phyloP scores from a whole-genome alignment of 306 rosid genomes.

The Argentina anserina region DNA sequence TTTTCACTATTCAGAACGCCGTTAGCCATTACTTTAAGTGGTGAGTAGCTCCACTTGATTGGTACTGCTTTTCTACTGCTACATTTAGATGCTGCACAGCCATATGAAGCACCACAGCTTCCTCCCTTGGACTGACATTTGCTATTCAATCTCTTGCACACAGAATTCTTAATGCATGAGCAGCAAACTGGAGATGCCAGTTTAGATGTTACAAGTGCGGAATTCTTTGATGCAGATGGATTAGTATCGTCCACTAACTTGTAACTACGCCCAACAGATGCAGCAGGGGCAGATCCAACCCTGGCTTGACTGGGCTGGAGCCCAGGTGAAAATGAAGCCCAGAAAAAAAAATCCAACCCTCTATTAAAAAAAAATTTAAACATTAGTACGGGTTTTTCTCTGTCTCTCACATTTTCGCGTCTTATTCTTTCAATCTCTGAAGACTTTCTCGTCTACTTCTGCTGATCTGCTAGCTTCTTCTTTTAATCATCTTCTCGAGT shows the following conservation, averaged over 20 bases:
- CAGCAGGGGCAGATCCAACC: no score
- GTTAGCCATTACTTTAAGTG: constrained; percentile 33
- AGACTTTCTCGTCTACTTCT: no score
- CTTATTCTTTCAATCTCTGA: no score
- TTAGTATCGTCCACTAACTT: constrained; percentile 28
- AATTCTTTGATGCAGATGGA: constrained; percentile 36
- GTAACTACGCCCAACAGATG: constrained; percentile 33
- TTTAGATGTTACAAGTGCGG: constrained; percentile 30
- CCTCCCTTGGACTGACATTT: constrained; percentile 75
- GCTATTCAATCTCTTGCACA: constrained; percentile 86
- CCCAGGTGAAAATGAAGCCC: no score
- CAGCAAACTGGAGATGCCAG: constrained; percentile 50
- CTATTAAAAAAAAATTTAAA: no score
- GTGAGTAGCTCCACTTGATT: constrained; percentile 24
- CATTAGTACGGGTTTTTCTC: no score
- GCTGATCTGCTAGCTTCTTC: no score
- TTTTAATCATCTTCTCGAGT: no score
- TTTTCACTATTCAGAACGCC: constrained; percentile 24
- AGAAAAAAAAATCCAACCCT: no score
- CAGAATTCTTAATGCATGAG: constrained; percentile 71
- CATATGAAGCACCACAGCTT: constrained; percentile 72
- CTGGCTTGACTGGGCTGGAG: no score
- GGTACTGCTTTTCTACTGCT: constrained; percentile 53
- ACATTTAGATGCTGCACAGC: constrained; percentile 65
- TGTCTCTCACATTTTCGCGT: no score